Evolutionary conservation across 768 basidiomycete genomes (phyloP).

Genomic region (Agrocybe chaxingu): DNA sequence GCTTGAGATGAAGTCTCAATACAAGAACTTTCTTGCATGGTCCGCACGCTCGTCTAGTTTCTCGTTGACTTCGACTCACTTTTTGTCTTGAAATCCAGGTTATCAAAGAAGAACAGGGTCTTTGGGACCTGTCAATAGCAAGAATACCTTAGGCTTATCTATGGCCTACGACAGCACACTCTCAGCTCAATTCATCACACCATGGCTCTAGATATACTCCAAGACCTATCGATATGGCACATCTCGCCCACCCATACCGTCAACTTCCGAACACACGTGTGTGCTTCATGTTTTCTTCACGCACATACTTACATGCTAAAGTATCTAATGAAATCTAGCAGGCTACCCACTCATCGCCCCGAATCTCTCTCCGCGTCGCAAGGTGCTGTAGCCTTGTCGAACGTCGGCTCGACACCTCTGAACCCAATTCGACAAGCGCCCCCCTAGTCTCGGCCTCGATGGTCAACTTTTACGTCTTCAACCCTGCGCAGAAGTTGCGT

Average conservation of each 20-base stretch:
- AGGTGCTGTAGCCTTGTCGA: background rate
- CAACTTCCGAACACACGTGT: constrained; percentile 28
- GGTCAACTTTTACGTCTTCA: constrained; percentile 35
- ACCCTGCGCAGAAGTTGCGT: constrained; percentile 34
- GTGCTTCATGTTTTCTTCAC: constrained; percentile 33
- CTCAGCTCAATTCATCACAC: background rate
- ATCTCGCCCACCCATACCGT: constrained; percentile 1
- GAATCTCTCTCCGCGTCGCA: background rate
- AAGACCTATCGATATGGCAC: background rate
- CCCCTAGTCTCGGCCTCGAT: constrained; percentile 21
- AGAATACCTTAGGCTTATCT: background rate
- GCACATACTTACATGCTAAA: constrained; percentile 17
- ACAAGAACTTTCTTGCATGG: no score
- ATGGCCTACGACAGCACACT: background rate
- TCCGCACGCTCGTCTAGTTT: no score
- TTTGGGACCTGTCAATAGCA: no score
- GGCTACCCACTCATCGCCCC: constrained; percentile 13
- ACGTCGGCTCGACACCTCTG: background rate
- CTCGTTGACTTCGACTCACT: no score
- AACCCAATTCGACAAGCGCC: background rate
- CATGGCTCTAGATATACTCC: constrained; percentile 4
- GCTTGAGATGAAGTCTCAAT: no score
- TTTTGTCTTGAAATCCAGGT: no score
- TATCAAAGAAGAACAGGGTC: no score
- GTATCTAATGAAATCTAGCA: constrained; percentile 14